Base-by-base conservation (phyloP, 495 filamentous ascomycete species). In the Lasiosphaeria ovina region DNA sequence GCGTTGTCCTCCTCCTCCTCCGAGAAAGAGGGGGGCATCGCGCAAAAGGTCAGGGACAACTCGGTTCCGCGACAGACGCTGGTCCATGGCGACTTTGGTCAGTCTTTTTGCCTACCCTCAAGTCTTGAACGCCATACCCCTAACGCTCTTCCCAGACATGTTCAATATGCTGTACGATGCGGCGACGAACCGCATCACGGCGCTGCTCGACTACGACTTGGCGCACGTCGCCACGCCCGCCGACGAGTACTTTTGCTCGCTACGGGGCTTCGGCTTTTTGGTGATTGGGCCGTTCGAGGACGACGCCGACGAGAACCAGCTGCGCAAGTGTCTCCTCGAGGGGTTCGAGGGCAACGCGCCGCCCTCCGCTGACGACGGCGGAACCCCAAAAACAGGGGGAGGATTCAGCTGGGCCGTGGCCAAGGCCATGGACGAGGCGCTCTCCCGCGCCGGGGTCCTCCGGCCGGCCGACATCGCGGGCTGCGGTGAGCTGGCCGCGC, bases 221-320 rank as follows among this genome's bases (percentile, higher is more conserved):
- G 17, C 55, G 24, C 60, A 62, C 34, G 58, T 66, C 17, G 63
- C 55, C 47, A 55, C 63, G 0, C 50, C 60, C 44, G 63, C 48
- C 3, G 63, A 66, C 35, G 63, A 66, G 47, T 66, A 66, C 36
- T 66, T 66, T 40, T 66, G 59, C 54, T 62, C 63, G n/a, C 59
- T 66, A 35, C 17, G 32, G 10, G n/a, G 11, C 4, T 16, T 62
- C 12, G 16, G 47, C 38, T 35, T 24, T 9, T 31, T 66, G 16
- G 5, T 66, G 8, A 14, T 38, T 31, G 44, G 44, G 3, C 47
- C 47, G 11, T 2, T 55, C 14, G 53, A 55, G 7, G 38, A 55
- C 7, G 38, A 42, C 38, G 38, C 7, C 38, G 38, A 42, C 38
- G 38, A 42, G 38, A 12, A 42, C 12, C 38, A 42, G 12, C 38